Evolutionary conservation across 441 rosid species (phyloP).

Genomic region (Metrosideros polymorpha): DNA sequence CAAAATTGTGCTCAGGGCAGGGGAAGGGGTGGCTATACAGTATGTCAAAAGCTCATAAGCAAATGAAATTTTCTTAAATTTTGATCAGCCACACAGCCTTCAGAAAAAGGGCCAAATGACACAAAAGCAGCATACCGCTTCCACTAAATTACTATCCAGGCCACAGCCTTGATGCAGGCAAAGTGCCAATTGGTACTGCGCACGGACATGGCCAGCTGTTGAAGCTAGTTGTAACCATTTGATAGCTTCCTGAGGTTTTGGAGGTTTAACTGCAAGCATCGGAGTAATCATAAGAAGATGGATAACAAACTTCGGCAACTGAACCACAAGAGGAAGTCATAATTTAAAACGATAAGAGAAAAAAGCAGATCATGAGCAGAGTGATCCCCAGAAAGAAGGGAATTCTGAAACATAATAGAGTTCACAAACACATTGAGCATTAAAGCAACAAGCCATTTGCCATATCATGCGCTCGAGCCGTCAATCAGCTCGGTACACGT

Average conservation of each 20-base stretch:
- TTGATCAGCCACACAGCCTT: not conserved
- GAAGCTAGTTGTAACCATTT: constrained; percentile 61
- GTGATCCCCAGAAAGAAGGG: not conserved
- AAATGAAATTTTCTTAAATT: not conserved
- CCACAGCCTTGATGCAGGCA: constrained; percentile 68
- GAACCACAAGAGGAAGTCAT: not conserved
- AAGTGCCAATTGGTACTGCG: constrained; percentile 91
- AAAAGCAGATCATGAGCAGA: not conserved
- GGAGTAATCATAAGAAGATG: not conserved
- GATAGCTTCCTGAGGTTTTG: constrained; percentile 44
- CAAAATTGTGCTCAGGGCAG: not conserved
- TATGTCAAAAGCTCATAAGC: not conserved
- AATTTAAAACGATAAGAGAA: not conserved
- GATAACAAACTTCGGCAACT: not conserved
- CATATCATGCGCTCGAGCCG: not conserved
- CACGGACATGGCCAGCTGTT: constrained; percentile 51
- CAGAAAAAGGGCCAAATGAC: not conserved
- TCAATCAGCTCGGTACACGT: not conserved
- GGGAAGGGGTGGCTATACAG: not conserved
- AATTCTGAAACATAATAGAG: not conserved
- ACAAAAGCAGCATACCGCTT: constrained; percentile 44
- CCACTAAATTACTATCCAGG: constrained; percentile 32
- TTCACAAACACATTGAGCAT: not conserved
- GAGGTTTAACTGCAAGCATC: constrained; percentile 45
- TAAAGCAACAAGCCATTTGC: not conserved